These are phyloP conservation scores for Smallanthus sonchifolius DNA, from an alignment of 129 eudicot genomes.

Conservation along the genomic window DNA sequence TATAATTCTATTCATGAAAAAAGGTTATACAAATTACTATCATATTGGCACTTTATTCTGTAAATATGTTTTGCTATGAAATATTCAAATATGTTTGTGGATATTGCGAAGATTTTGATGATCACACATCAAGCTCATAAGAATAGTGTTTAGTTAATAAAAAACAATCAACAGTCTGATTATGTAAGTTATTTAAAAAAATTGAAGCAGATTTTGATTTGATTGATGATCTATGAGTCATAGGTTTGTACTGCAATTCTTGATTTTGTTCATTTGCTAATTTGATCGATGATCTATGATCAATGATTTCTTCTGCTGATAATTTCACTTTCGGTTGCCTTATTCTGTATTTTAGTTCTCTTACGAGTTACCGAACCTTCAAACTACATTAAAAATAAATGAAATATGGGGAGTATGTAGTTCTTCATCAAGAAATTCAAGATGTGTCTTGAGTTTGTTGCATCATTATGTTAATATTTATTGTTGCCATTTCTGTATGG, in stretches of 20 bases:
- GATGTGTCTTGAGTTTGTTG: not conserved
- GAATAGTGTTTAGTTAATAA: not conserved
- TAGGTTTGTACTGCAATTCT: constrained; percentile 7
- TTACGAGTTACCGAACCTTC: not conserved
- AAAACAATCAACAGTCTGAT: not conserved
- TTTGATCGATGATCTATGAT: not conserved
- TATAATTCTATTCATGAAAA: not conserved
- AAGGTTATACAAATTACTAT: not conserved
- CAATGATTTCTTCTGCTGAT: not conserved
- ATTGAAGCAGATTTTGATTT: not conserved
- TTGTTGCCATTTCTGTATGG: constrained; percentile 12
- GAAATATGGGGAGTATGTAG: not conserved
- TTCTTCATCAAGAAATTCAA: constrained; percentile 9
- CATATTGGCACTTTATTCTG: not conserved
- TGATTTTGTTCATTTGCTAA: not conserved
- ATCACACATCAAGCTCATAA: not conserved
- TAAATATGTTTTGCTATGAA: not conserved
- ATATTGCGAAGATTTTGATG: not conserved
- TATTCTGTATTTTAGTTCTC: not conserved
- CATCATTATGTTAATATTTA: constrained; percentile 16
- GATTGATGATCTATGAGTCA: not conserved
- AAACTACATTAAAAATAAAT: not conserved
- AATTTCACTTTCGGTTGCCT: not conserved
- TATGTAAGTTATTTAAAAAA: not conserved
- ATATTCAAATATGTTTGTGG: not conserved